These are phyloP conservation scores for Ramularia collo-cygni DNA, from an alignment of 2,329 filamentous ascomycete species.

Conservation along the genomic window DNA sequence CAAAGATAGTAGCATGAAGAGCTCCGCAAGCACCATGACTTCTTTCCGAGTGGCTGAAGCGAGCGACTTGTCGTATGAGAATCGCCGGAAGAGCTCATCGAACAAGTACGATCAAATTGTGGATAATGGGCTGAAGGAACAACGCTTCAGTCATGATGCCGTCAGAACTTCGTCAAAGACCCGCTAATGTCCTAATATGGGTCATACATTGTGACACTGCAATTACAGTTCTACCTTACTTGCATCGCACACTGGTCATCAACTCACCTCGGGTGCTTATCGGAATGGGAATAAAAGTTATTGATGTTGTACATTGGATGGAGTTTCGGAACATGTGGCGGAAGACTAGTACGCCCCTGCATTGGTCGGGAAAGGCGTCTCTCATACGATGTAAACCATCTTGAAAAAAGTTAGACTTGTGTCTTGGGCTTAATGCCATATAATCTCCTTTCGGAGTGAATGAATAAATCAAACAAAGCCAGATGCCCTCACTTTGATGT, in stretches of 20 bases:
- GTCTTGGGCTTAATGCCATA: neutral
- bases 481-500: no score
- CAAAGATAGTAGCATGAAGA: constrained; percentile 27
- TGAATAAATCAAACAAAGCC: no score
- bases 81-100: constrained; percentile 9
- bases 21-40: constrained; percentile 27
- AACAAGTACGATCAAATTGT: constrained; percentile 21
- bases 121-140: constrained; percentile 12
- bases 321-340: constrained; percentile 1
- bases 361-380: neutral
- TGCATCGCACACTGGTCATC: no score
- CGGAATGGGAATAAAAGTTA: constrained; percentile 1
- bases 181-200: no score
- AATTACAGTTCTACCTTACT: no score
- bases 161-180: constrained; percentile 23
- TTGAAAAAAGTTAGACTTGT: neutral
- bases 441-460: no score
- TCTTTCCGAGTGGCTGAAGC: constrained; percentile 26
- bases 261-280: no score
- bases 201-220: no score
- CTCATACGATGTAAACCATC: neutral
- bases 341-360: constrained; percentile 11
- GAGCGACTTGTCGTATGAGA: constrained; percentile 22
- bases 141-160: constrained; percentile 30
- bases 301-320: neutral